Conservation (phyloP, 2,329 filamentous ascomycete genomes). For the Aspergillus sojae region DNA sequence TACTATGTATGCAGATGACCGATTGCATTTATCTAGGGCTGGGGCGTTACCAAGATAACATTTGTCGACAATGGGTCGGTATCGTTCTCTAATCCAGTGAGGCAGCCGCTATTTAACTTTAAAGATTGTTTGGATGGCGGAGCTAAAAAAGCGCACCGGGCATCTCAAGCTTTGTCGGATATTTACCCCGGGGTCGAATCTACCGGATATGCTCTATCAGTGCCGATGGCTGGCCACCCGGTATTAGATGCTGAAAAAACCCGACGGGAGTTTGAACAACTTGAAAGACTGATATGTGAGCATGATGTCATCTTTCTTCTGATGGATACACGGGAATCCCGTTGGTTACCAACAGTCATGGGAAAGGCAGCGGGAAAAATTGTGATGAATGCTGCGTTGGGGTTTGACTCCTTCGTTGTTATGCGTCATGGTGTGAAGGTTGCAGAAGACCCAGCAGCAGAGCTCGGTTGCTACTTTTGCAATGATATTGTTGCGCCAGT, state of each 20-base stretch:
- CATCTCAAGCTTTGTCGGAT: constrained; percentile 75
- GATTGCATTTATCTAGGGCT: constrained; percentile 56
- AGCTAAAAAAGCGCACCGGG: constrained; percentile 77
- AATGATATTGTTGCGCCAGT: constrained; percentile 95
- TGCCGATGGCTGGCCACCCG: constrained; percentile 95
- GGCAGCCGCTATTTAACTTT: constrained; percentile 90
- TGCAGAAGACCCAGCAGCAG: constrained; percentile 58
- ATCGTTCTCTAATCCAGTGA: constrained; percentile 94
- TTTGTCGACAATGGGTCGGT: constrained; percentile 93
- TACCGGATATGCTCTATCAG: constrained; percentile 76
- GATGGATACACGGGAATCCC: constrained; percentile 92
- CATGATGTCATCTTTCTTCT: constrained; percentile 96
- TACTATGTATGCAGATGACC: not conserved
- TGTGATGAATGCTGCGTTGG: constrained; percentile 93
- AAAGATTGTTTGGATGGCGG: constrained; percentile 86
- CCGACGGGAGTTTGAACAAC: constrained; percentile 71
- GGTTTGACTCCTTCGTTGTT: constrained; percentile 95
- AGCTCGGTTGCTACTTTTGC: constrained; percentile 96
- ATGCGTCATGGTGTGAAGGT: constrained; percentile 86
- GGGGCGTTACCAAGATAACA: constrained; percentile 93
- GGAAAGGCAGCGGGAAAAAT: constrained; percentile 91
- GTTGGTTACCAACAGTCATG: constrained; percentile 96
- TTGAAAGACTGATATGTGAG: constrained; percentile 73
- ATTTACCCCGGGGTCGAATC: constrained; percentile 92
- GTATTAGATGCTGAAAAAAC: constrained; percentile 72